Evolutionary conservation across 495 filamentous ascomycete genomes (phyloP), one percentile per base, ranked within the genome.

Genomic region (Neurospora discreta): DNA sequence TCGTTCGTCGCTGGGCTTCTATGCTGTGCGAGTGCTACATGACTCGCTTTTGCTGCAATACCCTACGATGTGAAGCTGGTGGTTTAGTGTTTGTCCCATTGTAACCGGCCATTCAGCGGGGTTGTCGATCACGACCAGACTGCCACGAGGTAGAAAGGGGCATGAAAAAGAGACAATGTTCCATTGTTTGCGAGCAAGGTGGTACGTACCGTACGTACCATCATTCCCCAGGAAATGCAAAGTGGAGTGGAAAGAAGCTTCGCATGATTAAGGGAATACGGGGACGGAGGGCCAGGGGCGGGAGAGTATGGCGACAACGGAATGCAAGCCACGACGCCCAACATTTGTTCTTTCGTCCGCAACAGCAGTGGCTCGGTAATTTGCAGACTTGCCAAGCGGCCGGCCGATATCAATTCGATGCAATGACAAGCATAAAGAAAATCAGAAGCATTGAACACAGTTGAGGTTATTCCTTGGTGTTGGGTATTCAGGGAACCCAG

Each of bases 371-470:
- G 26, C 30, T 77, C 77, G 77, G 77, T 79, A 77, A 79, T 79
- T 79, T 79, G 75, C 67, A 16, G 26, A 40, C 15, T 39, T 71
- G 77, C 76, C 74, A 79, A 79, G 77, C 72, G 72, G 77, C 77
- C 77, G 77, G 71, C 36, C 65, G 43, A 69, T 68, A 74, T 36
- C 38, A 60, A 74, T 72, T 71, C 68, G 36, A 43, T 46, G 40
- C 33, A 75, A 39, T 13, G 58, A 23, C 39, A 71, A 7, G 15
- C 33, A 68, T 36, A 39, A 20, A 30, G 13, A 8, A 40, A 30
- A 69, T 23, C 39, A 70, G 72, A 39, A 43, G 26, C 60, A 39
- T 33, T 52, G 23, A 43, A 58, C 69, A 33, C 26, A 70, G 43
- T 65, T 70, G 68, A 36, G 36, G 40, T 65, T 33, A 65, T 65